Percentiles rank a stretch among this genome's conserved stretches.
Conservation (phyloP, 331 rosid genomes). For the Pyracantha coccinea region DNA sequence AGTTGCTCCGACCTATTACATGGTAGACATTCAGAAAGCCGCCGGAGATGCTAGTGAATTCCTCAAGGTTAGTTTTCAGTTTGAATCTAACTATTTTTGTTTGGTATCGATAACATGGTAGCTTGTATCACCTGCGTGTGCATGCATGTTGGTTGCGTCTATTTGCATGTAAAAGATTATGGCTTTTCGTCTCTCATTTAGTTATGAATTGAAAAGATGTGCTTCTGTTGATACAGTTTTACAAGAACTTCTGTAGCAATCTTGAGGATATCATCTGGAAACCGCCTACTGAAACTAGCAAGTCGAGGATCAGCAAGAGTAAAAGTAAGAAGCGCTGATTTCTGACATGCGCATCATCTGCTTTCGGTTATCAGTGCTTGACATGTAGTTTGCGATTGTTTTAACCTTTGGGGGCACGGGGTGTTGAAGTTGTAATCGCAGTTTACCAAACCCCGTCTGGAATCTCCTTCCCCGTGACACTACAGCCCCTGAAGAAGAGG, state of each 20-base stretch:
- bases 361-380: not conserved
- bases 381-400: not conserved
- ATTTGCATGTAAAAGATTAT: not conserved
- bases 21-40: slow-evolving; percentile 85
- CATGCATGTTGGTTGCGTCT: no score
- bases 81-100: not conserved
- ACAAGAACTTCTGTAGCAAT: slow-evolving; percentile 67
- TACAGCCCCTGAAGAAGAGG: not conserved
- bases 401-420: slow-evolving; percentile 2
- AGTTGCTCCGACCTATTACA: slow-evolving; percentile 77
- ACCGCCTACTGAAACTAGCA: slow-evolving; percentile 56
- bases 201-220: not conserved
- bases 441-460: not conserved
- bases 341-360: slow-evolving; percentile 4
- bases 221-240: slow-evolving; percentile 47
- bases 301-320: slow-evolving; percentile 49
- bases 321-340: slow-evolving; percentile 49
- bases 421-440: not conserved
- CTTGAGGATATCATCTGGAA: slow-evolving; percentile 93
- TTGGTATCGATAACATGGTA: not conserved
- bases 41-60: slow-evolving; percentile 77
- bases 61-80: slow-evolving; percentile 54
- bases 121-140: not conserved
- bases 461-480: not conserved
- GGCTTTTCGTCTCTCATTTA: not conserved